Percentiles rank a stretch among this genome's conserved stretches.
Evolutionary conservation across 2,329 filamentous ascomycete species (phyloP).

Genomic region (Pseudogymnoascus sp.): DNA sequence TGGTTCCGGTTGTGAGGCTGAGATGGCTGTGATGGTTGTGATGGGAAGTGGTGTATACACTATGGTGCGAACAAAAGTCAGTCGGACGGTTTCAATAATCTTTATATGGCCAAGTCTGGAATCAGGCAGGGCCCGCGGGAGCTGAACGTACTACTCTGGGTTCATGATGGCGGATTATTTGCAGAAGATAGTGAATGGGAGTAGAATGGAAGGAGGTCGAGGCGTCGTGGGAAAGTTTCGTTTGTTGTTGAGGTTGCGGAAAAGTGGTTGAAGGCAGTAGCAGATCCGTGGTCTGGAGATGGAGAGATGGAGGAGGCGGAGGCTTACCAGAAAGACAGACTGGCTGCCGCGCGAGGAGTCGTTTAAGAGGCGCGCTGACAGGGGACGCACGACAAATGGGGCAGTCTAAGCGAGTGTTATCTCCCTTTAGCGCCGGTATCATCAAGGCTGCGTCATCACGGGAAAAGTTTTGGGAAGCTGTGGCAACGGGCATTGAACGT

Average conservation of each 20-base stretch:
- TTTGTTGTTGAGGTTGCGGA: neutral
- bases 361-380: conserved; percentile 10
- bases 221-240: neutral
- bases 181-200: conserved; percentile 2
- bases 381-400: conserved; percentile 2
- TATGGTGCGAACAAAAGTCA: conserved; percentile 16
- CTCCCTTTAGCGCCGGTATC: conserved; percentile 9
- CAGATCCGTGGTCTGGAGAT: conserved; percentile 5
- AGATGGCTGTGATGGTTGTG: conserved; percentile 20
- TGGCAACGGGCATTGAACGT: neutral
- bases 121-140: neutral
- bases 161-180: conserved; percentile 58
- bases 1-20: conserved; percentile 13
- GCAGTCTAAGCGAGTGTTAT: conserved; percentile 11
- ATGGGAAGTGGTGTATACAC: conserved; percentile 21
- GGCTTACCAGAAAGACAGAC: conserved; percentile 10
- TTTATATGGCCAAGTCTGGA: conserved; percentile 5
- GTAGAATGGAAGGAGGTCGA: neutral
- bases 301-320: conserved; percentile 9
- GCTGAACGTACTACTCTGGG: conserved; percentile 57
- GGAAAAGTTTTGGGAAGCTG: conserved; percentile 3
- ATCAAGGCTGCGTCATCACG: conserved; percentile 7
- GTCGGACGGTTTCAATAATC: neutral
- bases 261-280: conserved; percentile 1
- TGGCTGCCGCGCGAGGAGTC: conserved; percentile 10